Base-by-base conservation (phyloP, 148 eudicot species). In the Hydrangea macrophylla region DNA sequence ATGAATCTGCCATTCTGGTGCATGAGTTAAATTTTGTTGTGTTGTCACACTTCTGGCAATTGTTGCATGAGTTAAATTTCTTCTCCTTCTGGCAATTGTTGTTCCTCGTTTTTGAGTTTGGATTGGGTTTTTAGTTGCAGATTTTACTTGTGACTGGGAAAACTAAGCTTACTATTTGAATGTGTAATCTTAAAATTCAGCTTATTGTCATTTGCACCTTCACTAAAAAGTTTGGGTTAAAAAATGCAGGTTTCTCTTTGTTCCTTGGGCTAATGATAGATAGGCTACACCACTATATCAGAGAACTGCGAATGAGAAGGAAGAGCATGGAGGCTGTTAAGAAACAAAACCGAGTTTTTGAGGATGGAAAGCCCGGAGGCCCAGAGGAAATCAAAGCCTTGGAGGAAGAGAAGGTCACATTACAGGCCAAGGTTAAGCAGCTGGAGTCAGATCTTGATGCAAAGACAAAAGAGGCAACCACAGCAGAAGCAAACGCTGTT, bases 251-350 rank as follows among this genome's bases (percentile, higher is more conserved):
- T 62, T 82, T 84, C 73, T 83, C 81, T 22, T 79, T 88, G 33
- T 88, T 88, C 74, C 85, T 88, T 20, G 83, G 80, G 1, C 69
- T 88, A 32, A 80, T 88, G 84, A 79, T 82, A 55, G 95, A 88
- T 72, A 76, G 85, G 37, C 75, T 88, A 23, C 95, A 88, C 71
- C 79, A 88, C 64, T 86, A 88, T 50, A 84, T 88, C 58, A 79
- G 95, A 73, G 95, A 88, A 71, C 87, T 88, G 44, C 81, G 85
- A 7, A 53, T 86, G 22, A 77, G 84, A 31, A 80, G 95, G 76
- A 86, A 82, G 58, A 79, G 62, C 57, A 76, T 81, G 83, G 88
- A 79, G 64, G 72, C 72, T 18, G 78, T 65, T 11, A 82, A 73
- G 71, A 82, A 79, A 66, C 82, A 75, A 51, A 75, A 63, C 70